These are phyloP conservation scores for Euptelea pleiosperma DNA, from an alignment of 164 flowering plant genomes.

Conservation along the genomic window DNA sequence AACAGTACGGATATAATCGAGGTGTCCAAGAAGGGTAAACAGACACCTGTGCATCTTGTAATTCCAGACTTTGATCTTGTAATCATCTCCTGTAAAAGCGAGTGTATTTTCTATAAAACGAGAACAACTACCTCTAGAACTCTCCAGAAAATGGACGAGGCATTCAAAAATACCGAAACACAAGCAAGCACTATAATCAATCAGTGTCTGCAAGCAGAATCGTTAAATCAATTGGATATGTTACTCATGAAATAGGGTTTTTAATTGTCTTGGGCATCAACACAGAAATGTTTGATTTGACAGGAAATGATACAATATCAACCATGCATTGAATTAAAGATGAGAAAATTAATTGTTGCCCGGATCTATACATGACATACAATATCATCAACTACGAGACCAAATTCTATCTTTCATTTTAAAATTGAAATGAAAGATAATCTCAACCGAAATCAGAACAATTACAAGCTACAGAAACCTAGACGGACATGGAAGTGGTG, in stretches of 20 bases:
- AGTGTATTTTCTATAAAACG: background rate
- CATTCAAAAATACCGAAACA: too few species aligned
- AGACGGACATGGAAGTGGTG: too few species aligned
- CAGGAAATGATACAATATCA: background rate
- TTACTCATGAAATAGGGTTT: too few species aligned
- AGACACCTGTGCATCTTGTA: constrained; percentile 69
- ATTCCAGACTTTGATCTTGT: constrained; percentile 93
- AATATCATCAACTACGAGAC: background rate
- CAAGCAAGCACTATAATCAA: background rate
- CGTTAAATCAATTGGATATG: background rate
- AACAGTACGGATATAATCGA: constrained; percentile 90
- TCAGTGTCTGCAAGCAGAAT: background rate
- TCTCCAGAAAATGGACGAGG: background rate
- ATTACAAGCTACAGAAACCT: background rate
- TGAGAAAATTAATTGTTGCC: background rate
- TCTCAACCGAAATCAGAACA: too few species aligned
- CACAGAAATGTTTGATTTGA: background rate
- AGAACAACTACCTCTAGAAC: background rate
- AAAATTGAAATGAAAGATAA: too few species aligned
- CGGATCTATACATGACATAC: constrained; percentile 1
- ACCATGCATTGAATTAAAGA: background rate
- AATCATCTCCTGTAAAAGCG: constrained; percentile 80
- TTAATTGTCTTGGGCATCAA: background rate
- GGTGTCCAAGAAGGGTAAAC: constrained; percentile 84
- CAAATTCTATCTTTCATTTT: constrained; percentile 6